Evolutionary conservation across 78 protist genomes (phyloP).

Genomic region (Polysphondylium violaceum): DNA sequence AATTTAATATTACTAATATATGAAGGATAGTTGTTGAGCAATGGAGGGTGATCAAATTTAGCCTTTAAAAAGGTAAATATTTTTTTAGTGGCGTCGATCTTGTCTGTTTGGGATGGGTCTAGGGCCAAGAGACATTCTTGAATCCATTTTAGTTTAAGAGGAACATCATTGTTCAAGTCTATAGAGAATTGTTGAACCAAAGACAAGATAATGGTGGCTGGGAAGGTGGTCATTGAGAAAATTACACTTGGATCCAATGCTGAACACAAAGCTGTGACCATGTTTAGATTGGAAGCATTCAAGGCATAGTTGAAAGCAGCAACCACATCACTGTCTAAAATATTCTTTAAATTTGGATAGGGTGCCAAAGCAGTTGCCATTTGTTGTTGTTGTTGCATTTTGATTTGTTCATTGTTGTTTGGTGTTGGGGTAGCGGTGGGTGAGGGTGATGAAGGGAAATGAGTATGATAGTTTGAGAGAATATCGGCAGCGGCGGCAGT

Average conservation of each 20-base stretch:
- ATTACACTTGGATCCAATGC: conserved; percentile 18
- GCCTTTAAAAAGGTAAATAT: background rate
- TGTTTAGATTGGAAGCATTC: conserved; percentile 40
- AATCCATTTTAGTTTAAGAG: conserved; percentile 67
- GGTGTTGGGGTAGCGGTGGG: background rate
- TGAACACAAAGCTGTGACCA: conserved; percentile 60
- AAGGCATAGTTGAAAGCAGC: conserved; percentile 54
- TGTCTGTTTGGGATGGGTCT: conserved; percentile 1
- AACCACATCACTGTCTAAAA: conserved; percentile 21
- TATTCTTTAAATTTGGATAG: conserved; percentile 44
- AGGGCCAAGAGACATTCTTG: conserved; percentile 29
- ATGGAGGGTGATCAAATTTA: conserved; percentile 27
- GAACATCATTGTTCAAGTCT: conserved; percentile 19
- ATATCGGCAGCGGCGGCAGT: background rate
- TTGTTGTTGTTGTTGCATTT: background rate
- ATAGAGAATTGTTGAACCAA: conserved; percentile 63
- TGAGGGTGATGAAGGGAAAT: too few relatives aligned
- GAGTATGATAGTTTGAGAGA: too few relatives aligned
- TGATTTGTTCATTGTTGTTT: background rate
- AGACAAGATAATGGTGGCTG: conserved; percentile 35
- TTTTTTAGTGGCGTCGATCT: background rate
- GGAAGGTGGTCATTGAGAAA: background rate
- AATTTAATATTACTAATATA: too few relatives aligned
- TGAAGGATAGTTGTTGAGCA: too few relatives aligned
- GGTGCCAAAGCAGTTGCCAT: background rate